Conservation (phyloP, 129 eudicot genomes). For the Cynara cardunculus region DNA sequence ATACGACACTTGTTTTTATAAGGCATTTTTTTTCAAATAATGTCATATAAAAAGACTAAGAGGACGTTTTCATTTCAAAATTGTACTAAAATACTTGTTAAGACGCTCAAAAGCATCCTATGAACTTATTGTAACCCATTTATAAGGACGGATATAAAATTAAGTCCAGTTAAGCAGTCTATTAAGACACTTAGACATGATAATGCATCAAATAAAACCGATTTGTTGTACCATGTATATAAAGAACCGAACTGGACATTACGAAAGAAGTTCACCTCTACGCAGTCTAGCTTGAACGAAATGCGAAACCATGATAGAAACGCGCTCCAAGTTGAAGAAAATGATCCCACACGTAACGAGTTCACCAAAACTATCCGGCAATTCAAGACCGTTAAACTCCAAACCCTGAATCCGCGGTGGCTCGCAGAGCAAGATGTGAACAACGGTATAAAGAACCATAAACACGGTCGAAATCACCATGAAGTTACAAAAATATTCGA, state of each 20-base stretch:
- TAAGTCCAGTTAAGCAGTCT: background rate
- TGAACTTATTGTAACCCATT: background rate
- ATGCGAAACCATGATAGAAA: conserved; percentile 68
- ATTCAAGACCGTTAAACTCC: conserved; percentile 70
- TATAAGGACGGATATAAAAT: background rate
- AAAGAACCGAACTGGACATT: background rate
- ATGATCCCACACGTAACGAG: conserved; percentile 58
- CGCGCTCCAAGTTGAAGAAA: conserved; percentile 62
- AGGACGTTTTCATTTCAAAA: background rate
- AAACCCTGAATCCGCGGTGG: conserved; percentile 55
- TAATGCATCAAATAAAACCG: background rate
- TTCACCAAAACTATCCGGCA: conserved; percentile 93
- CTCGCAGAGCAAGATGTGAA: conserved; percentile 58
- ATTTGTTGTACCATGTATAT: no score
- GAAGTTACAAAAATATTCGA: conserved; percentile 65
- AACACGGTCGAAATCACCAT: conserved; percentile 59
- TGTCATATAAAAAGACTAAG: background rate
- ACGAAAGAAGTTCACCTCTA: conserved; percentile 43
- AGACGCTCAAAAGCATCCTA: background rate
- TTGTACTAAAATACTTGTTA: background rate
- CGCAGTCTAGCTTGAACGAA: conserved; percentile 68
- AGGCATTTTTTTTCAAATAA: background rate
- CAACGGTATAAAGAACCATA: conserved; percentile 46
- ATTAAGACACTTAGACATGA: background rate
- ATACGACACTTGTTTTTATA: background rate